Evolutionary conservation across 805 yeast genomes (phyloP).

Genomic region (Monosporozyma solicola): DNA sequence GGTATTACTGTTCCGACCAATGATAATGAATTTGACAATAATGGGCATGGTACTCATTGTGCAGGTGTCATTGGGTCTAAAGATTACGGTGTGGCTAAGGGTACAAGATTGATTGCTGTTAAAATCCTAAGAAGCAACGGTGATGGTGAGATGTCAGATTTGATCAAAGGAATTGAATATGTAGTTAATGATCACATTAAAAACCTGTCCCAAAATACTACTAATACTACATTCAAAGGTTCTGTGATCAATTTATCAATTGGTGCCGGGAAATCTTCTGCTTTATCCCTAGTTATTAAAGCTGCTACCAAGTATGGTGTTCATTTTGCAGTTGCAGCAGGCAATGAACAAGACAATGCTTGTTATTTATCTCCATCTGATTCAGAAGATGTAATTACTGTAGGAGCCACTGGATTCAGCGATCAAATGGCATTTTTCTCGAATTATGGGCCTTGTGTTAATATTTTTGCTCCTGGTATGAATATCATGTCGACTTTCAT

Average conservation of each 20-base stretch:
- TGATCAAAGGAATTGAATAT: constrained; percentile 72
- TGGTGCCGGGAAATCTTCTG: constrained; percentile 84
- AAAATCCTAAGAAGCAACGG: constrained; percentile 75
- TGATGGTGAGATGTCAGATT: constrained; percentile 72
- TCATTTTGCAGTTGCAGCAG: constrained; percentile 92
- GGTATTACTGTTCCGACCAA: constrained; percentile 57
- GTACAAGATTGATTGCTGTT: constrained; percentile 67
- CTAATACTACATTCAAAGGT: constrained; percentile 46
- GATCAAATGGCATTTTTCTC: constrained; percentile 92
- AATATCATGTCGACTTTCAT: constrained; percentile 75
- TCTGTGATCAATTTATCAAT: constrained; percentile 86
- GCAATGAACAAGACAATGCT: constrained; percentile 87
- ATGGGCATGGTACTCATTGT: constrained; percentile 93
- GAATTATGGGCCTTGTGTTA: constrained; percentile 91
- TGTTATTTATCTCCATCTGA: constrained; percentile 87
- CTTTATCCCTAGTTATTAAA: constrained; percentile 74
- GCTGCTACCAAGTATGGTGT: constrained; percentile 83
- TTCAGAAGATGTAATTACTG: constrained; percentile 75
- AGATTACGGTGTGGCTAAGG: constrained; percentile 73
- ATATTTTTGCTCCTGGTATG: constrained; percentile 93
- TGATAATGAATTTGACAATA: constrained; percentile 60
- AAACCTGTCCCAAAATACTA: constrained; percentile 41
- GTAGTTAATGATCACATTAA: constrained; percentile 64
- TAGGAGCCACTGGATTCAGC: constrained; percentile 84
- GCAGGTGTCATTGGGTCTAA: constrained; percentile 87